A percentile compares a stretch with the other conserved stretches of the same genome.
Evolutionary conservation across 2,329 filamentous ascomycete species (phyloP).

Genomic region (Lojkania enalia): DNA sequence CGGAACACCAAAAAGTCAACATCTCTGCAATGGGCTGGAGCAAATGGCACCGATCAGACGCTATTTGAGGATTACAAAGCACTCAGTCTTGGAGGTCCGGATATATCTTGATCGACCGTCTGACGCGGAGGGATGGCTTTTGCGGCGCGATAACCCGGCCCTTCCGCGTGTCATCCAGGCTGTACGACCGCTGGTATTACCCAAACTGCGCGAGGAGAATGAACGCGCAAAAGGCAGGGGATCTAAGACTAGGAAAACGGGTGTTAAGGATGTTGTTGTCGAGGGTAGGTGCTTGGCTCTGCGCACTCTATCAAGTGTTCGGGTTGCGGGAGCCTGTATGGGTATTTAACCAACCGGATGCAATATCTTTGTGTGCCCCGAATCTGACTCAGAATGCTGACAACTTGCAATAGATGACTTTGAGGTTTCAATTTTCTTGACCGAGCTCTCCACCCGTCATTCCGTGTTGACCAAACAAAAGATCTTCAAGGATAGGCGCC

Average conservation of each 20-base stretch:
- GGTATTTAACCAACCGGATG: slow-evolving; percentile 3
- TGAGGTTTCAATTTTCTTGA: slow-evolving; percentile 91
- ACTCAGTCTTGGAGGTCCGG: slow-evolving; percentile 93
- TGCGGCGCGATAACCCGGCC: slow-evolving; percentile 74
- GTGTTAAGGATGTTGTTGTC: slow-evolving; percentile 85
- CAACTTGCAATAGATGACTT: slow-evolving; percentile 75
- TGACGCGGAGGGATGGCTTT: slow-evolving; percentile 79
- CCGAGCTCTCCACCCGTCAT: slow-evolving; percentile 81
- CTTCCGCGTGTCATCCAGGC: slow-evolving; percentile 82
- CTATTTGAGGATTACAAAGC: slow-evolving; percentile 88
- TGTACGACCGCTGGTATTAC: slow-evolving; percentile 82
- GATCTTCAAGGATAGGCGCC: slow-evolving; percentile 57
- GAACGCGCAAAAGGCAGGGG: slow-evolving; percentile 64
- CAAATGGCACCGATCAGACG: slow-evolving; percentile 84
- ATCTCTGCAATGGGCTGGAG: background rate
- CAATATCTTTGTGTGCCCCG: slow-evolving; percentile 3
- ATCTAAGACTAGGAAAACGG: slow-evolving; percentile 68
- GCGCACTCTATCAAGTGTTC: slow-evolving; percentile 5
- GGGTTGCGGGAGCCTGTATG: slow-evolving; percentile 4
- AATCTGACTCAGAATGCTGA: slow-evolving; percentile 21
- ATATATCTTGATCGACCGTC: slow-evolving; percentile 94
- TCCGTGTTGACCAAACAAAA: slow-evolving; percentile 86
- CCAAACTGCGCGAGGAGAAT: slow-evolving; percentile 87
- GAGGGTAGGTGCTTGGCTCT: slow-evolving; percentile 62
- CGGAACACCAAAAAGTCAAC: too few species aligned